Base-by-base conservation (phyloP, 1,284 basidiomycete species). In the Leccinum subspadiceum region DNA sequence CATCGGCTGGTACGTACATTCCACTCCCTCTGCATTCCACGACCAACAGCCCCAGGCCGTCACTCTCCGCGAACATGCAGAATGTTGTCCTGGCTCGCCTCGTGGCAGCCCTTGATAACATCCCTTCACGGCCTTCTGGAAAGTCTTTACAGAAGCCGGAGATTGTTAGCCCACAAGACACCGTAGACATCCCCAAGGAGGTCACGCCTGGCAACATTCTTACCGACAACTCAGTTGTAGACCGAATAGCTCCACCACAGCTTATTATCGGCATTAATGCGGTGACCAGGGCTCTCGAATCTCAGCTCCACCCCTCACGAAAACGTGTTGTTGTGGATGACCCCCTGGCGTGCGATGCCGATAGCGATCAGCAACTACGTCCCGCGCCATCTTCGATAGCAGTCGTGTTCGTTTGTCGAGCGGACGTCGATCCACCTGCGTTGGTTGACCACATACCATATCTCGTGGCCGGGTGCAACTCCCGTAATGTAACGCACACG, bases 201-300 rank as follows among this genome's bases (percentile, higher is more conserved):
- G 35, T 41, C 57, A 24, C 48, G 41, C 10, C 17, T 55, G 46
- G 35, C 60, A 17, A 24, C 37, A 22, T 13, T 24, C 17, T 12
- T 24, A 8, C 5, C 2, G 7, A 26, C 26, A 15, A 37, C 51
- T 41, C 4, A 2, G 7, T 31, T 17, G 46, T 35, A 20, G 41
- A 44, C 9, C 17, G 41, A 44, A 10, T 20, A 9, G 48, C 56
- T 29, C 48, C 72, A 12, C 64, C 78, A 10, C 82, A 89, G 69
- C 65, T 91, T 46, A 76, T 82, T 1, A 72, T 89, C 49, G 93
- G 93, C 10, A 88, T 95, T 65, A 96, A 94, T 68, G 80, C 86
- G 68, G 89, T 93, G 7, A 92, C 92, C 22, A 90, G 86, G 72
- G 77, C 78, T 17, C 78, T 96, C 10, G 93, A 96, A 73, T 65